Evolutionary conservation across 192 early-diverging fungal species (phyloP).

Genomic region (Tieghemiomyces parasiticus): DNA sequence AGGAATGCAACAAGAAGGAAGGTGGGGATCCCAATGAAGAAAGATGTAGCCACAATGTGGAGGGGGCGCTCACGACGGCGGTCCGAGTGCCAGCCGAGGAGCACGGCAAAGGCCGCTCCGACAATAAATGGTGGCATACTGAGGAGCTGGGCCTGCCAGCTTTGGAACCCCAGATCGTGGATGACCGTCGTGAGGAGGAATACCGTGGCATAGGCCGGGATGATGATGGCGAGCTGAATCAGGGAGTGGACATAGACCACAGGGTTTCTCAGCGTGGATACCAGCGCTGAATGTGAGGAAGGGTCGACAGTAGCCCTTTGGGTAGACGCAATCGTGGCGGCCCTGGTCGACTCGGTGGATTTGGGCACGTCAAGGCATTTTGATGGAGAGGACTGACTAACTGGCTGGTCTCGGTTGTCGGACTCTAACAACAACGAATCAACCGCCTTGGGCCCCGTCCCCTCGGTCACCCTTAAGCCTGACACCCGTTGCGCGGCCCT

Average conservation of each 20-base stretch:
- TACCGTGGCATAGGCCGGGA: constrained; percentile 43
- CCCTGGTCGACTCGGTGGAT: background rate
- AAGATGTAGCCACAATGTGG: constrained; percentile 22
- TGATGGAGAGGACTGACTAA: background rate
- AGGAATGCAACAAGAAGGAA: constrained; percentile 24
- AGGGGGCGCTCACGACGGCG: constrained; percentile 25
- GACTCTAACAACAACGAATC: background rate
- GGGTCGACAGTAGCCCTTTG: constrained; percentile 38
- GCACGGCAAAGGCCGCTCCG: constrained; percentile 21
- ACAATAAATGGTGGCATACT: constrained; percentile 34
- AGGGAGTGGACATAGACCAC: constrained; percentile 33
- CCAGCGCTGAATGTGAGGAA: no score
- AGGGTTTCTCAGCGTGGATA: no score
- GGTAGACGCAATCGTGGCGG: constrained; percentile 10
- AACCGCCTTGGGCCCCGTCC: background rate
- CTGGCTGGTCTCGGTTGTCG: background rate
- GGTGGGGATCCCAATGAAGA: constrained; percentile 17
- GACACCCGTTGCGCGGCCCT: background rate
- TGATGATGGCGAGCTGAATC: constrained; percentile 44
- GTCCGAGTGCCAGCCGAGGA: constrained; percentile 27
- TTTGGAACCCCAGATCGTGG: constrained; percentile 40
- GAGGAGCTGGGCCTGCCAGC: constrained; percentile 31
- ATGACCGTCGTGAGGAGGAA: constrained; percentile 61
- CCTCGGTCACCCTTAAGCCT: background rate
- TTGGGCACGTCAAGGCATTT: background rate